Conservation (phyloP, 208 protist genomes). For the Strigomonas oncopelti region DNA sequence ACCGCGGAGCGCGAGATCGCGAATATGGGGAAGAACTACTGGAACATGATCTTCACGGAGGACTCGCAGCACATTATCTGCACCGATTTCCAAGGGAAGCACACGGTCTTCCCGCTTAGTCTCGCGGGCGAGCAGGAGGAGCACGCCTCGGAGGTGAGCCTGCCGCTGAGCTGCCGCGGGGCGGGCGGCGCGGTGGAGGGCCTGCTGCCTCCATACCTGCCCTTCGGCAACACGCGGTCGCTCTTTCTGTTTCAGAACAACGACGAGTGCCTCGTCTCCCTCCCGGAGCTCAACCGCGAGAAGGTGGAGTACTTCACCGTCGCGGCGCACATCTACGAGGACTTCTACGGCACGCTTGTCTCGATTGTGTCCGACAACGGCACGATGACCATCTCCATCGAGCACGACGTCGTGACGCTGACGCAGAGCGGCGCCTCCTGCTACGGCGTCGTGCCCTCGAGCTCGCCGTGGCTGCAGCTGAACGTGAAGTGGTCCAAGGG, state of each 20-base stretch:
- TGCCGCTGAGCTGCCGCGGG: slow-evolving; percentile 41
- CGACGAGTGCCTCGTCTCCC: slow-evolving; percentile 15
- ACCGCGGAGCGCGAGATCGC: slow-evolving; percentile 31
- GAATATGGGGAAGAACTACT: slow-evolving; percentile 30
- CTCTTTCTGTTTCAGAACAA: slow-evolving; percentile 24
- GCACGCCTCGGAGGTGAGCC: slow-evolving; percentile 29
- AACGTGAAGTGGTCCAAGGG: slow-evolving; percentile 62
- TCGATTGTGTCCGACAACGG: slow-evolving; percentile 38
- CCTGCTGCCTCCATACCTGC: slow-evolving; percentile 47
- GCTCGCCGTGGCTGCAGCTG: slow-evolving; percentile 57
- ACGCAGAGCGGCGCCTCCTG: slow-evolving; percentile 42
- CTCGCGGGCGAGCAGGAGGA: slow-evolving; percentile 32
- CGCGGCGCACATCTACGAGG: slow-evolving; percentile 48
- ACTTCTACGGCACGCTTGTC: slow-evolving; percentile 59
- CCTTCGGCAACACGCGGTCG: slow-evolving; percentile 33
- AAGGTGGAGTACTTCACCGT: slow-evolving; percentile 53
- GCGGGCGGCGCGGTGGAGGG: slow-evolving; percentile 30
- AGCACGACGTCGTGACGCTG: slow-evolving; percentile 42
- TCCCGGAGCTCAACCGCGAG: slow-evolving; percentile 23
- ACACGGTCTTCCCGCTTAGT: slow-evolving; percentile 43
- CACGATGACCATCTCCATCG: slow-evolving; percentile 16
- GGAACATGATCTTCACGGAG: slow-evolving; percentile 65
- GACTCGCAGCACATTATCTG: slow-evolving; percentile 53
- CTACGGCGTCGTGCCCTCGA: slow-evolving; percentile 43
- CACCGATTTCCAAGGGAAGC: slow-evolving; percentile 47